Percentiles rank a stretch among this genome's conserved stretches.
These are phyloP conservation scores for Dothiorella sarmentorum DNA, from an alignment of 2,329 filamentous ascomycete species.

Conservation along the genomic window DNA sequence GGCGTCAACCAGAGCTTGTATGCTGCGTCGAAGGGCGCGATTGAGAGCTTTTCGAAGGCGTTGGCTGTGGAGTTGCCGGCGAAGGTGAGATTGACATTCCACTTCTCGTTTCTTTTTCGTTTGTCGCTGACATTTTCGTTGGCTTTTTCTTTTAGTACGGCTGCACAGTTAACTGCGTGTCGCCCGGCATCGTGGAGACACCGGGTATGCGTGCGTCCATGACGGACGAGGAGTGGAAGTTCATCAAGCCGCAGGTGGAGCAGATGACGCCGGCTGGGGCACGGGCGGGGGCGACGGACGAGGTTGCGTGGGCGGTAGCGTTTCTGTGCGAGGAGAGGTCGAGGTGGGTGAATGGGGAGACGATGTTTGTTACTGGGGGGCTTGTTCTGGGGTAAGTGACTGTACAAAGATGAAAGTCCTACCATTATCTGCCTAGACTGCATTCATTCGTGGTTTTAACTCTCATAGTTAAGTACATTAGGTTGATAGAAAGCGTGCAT, in stretches of 20 bases:
- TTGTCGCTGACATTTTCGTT: background rate
- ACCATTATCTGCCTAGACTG: too few relatives aligned
- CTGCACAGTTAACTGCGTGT: background rate
- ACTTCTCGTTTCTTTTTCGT: background rate
- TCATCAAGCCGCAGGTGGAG: constrained; percentile 6
- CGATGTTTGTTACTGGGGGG: background rate
- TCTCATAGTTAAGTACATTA: too few relatives aligned
- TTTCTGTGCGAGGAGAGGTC: background rate
- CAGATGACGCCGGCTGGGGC: background rate
- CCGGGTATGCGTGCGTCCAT: constrained; percentile 8
- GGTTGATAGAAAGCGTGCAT: too few relatives aligned
- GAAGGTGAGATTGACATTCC: background rate
- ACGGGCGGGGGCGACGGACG: background rate
- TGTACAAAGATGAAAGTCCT: too few relatives aligned
- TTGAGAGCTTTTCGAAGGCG: constrained; percentile 58
- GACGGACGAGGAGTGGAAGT: constrained; percentile 1
- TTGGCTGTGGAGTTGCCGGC: constrained; percentile 54
- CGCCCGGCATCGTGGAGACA: background rate
- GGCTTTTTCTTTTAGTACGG: background rate
- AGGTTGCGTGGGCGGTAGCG: constrained; percentile 8
- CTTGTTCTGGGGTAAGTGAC: background rate
- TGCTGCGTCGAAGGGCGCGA: constrained; percentile 55
- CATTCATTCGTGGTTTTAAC: too few relatives aligned
- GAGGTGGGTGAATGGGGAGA: background rate
- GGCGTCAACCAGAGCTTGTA: constrained; percentile 51